phyloP scores from a whole-genome alignment of 148 eudicot genomes.

The Nepenthes gracilis region DNA sequence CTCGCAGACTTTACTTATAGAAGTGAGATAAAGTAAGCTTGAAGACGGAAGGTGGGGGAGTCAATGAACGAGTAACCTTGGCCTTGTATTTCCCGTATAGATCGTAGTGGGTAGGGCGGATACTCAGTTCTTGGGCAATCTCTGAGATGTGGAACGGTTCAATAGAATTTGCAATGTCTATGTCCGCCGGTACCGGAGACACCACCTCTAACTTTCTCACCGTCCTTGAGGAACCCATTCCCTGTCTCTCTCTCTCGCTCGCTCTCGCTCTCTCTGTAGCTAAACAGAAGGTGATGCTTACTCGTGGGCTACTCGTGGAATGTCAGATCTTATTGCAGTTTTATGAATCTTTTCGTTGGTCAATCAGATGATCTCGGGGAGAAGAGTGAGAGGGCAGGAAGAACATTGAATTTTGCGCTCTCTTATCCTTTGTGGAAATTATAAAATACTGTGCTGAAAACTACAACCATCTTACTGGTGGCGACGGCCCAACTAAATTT shows the following conservation, averaged over 20 bases:
- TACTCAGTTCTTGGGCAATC: constrained; percentile 65
- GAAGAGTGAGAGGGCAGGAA: too few relatives aligned
- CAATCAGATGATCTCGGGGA: too few relatives aligned
- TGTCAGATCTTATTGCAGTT: too few relatives aligned
- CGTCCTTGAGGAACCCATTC: constrained; percentile 29
- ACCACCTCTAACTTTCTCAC: constrained; percentile 48
- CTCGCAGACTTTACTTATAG: background rate
- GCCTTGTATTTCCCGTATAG: constrained; percentile 96
- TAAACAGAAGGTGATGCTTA: too few relatives aligned
- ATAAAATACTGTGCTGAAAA: too few relatives aligned
- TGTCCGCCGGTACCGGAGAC: constrained; percentile 91
- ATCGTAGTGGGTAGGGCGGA: constrained; percentile 61
- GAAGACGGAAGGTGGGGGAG: background rate
- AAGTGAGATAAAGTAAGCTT: background rate
- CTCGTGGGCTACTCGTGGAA: too few relatives aligned
- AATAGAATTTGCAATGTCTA: constrained; percentile 78
- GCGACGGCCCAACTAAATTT: too few relatives aligned
- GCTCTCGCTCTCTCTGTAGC: background rate
- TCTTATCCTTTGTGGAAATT: too few relatives aligned
- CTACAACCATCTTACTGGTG: too few relatives aligned
- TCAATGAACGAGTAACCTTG: constrained; percentile 35
- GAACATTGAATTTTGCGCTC: too few relatives aligned
- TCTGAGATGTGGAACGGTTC: constrained; percentile 67
- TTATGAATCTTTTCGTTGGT: too few relatives aligned
- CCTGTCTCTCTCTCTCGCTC: background rate